Conservation (phyloP, 1,284 basidiomycete species). For the Sanguinoderma infundibulare region DNA sequence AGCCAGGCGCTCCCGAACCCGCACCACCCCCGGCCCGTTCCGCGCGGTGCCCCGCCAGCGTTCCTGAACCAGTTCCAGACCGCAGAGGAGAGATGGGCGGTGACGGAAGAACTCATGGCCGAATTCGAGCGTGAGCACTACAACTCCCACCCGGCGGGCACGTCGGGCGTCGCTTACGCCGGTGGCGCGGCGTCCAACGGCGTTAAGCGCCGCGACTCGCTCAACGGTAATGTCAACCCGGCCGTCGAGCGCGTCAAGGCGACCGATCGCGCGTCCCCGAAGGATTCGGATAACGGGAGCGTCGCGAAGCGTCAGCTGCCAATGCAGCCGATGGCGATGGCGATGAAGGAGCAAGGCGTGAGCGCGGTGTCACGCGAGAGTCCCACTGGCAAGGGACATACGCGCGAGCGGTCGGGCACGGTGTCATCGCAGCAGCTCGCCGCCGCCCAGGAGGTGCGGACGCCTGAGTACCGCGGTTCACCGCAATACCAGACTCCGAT, state of each 20-base stretch:
- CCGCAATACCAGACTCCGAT: slow-evolving; percentile 57
- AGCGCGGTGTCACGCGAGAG: slow-evolving; percentile 46
- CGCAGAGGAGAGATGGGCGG: slow-evolving; percentile 62
- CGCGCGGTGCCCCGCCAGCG: slow-evolving; percentile 52
- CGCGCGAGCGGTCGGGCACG: slow-evolving; percentile 48
- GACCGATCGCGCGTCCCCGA: slow-evolving; percentile 56
- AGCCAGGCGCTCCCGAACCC: slow-evolving; percentile 36
- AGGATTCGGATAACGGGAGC: slow-evolving; percentile 46
- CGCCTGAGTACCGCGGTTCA: slow-evolving; percentile 58
- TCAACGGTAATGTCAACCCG: slow-evolving; percentile 51
- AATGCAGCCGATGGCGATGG: no score
- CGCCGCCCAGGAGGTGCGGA: slow-evolving; percentile 31
- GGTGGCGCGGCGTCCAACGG: slow-evolving; percentile 47
- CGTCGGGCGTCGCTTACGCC: slow-evolving; percentile 54
- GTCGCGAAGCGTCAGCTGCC: slow-evolving; percentile 35
- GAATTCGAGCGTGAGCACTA: slow-evolving; percentile 60
- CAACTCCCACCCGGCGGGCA: slow-evolving; percentile 39
- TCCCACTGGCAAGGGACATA: slow-evolving; percentile 39
- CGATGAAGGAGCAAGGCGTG: slow-evolving; percentile 13
- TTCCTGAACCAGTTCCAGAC: slow-evolving; percentile 57
- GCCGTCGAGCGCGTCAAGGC: slow-evolving; percentile 59
- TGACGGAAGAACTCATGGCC: slow-evolving; percentile 70
- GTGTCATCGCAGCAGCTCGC: slow-evolving; percentile 36
- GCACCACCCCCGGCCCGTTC: slow-evolving; percentile 63
- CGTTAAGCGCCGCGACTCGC: slow-evolving; percentile 29